Percentiles rank a stretch among this genome's conserved stretches.
Evolutionary conservation across 2,329 filamentous ascomycete genomes (phyloP).

Genomic region (Fusarium euwallaceae): DNA sequence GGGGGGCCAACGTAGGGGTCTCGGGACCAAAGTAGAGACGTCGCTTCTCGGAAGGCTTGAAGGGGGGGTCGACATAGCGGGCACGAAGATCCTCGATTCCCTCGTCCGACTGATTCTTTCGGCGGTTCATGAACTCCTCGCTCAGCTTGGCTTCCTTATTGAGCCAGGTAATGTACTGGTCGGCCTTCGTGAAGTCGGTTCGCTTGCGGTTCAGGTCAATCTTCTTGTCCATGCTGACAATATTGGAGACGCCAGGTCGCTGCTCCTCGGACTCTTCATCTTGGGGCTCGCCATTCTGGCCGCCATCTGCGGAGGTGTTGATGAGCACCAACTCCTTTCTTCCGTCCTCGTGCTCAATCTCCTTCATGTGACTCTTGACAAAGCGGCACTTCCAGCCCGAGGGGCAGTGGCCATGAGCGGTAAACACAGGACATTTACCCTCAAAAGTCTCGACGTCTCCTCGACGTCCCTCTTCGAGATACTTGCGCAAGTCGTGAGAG

Average conservation of each 20-base stretch:
- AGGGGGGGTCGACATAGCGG: conserved; percentile 85
- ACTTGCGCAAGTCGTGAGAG: conserved; percentile 87
- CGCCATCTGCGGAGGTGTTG: conserved; percentile 46
- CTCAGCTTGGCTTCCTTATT: conserved; percentile 68
- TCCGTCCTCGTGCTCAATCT: conserved; percentile 82
- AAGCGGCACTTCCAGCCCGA: conserved; percentile 97
- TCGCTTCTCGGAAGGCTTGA: conserved; percentile 93
- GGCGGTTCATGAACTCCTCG: conserved; percentile 57
- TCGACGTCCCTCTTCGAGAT: conserved; percentile 84
- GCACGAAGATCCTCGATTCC: conserved; percentile 80
- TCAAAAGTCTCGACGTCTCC: conserved; percentile 82
- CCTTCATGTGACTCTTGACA: conserved; percentile 86
- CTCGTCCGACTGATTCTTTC: conserved; percentile 58
- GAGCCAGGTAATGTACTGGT: conserved; percentile 83
- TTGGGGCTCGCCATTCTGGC: conserved; percentile 48
- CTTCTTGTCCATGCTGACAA: conserved; percentile 78
- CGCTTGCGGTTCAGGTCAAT: conserved; percentile 81
- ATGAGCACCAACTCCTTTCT: conserved; percentile 83
- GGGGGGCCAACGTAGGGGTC: conserved; percentile 91
- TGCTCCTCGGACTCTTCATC: conserved; percentile 62
- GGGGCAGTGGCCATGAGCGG: conserved; percentile 79
- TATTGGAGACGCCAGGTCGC: conserved; percentile 79
- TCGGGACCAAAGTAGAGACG: conserved; percentile 93
- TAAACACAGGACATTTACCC: conserved; percentile 86
- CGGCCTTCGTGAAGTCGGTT: conserved; percentile 77